Evolutionary conservation across 805 yeast genomes (phyloP).

Genomic region (Yarrowia porcina): DNA sequence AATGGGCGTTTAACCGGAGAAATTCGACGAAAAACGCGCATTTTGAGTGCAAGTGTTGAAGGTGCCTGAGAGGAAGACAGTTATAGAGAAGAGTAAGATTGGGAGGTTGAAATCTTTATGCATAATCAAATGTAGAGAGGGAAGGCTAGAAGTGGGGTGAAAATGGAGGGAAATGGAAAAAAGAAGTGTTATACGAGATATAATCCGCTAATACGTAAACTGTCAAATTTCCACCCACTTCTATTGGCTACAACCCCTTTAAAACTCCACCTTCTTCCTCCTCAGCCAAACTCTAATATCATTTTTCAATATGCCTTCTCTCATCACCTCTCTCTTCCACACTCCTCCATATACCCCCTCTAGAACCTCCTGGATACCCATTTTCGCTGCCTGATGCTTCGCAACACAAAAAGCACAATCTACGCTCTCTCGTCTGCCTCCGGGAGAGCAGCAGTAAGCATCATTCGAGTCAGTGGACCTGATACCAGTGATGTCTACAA

Average conservation of each 20-base stretch:
- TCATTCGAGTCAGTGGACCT: conserved; percentile 78
- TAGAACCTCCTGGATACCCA: too few species aligned
- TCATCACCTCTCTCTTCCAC: not conserved
- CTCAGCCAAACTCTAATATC: not conserved
- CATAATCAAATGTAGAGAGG: not conserved
- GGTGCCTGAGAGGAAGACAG: too few species aligned
- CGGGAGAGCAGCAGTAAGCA: conserved; percentile 80
- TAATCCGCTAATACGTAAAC: too few species aligned
- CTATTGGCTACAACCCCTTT: too few species aligned
- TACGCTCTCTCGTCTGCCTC: conserved; percentile 87
- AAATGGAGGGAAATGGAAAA: not conserved
- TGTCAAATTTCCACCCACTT: too few species aligned
- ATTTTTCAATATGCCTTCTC: not conserved
- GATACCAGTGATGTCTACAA: conserved; percentile 43
- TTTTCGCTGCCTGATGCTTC: not conserved
- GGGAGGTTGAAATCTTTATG: not conserved
- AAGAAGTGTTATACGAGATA: too few species aligned
- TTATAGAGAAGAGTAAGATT: not conserved
- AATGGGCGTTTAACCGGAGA: not conserved
- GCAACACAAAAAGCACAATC: conserved; percentile 48
- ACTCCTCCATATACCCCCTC: not conserved
- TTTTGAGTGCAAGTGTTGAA: not conserved
- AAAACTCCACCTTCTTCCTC: not conserved
- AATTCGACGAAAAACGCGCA: not conserved
- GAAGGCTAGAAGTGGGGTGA: too few species aligned